These are phyloP conservation scores for Ophiostoma populinum DNA, from an alignment of 2,329 filamentous ascomycete species.

Conservation along the genomic window DNA sequence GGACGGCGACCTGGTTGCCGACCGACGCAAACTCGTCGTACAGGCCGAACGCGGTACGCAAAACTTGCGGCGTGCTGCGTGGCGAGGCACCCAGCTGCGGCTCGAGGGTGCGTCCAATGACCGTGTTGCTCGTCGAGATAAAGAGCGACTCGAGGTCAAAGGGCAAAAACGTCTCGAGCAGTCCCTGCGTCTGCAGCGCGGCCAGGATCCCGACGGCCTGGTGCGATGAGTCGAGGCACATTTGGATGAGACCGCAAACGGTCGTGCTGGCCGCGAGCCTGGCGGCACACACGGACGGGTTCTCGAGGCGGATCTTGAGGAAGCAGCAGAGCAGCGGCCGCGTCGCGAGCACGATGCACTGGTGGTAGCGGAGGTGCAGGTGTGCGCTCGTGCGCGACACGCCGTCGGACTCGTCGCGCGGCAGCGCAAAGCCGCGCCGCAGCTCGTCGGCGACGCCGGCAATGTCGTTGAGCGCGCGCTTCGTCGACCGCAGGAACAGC, in stretches of 20 bases:
- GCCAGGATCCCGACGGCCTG: background rate
- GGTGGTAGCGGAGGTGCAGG: slow-evolving; percentile 2
- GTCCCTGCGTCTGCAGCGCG: background rate
- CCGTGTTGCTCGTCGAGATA: background rate
- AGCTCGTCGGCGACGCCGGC: slow-evolving; percentile 1
- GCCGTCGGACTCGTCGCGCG: background rate
- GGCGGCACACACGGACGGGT: background rate
- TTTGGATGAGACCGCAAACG: background rate
- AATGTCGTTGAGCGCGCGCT: background rate
- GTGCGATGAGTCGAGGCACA: slow-evolving; percentile 1
- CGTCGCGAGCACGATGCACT: slow-evolving; percentile 1
- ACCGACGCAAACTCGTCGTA: background rate
- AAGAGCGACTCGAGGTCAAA: background rate
- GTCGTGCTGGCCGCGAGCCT: background rate
- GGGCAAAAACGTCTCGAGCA: background rate
- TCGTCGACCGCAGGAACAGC: background rate
- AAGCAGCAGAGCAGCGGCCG: background rate
- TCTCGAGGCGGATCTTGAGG: background rate
- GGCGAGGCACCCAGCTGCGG: background rate
- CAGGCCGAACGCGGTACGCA: background rate
- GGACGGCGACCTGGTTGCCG: background rate
- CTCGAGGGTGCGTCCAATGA: background rate
- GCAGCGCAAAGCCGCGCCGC: background rate
- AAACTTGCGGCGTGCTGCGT: too few relatives aligned
- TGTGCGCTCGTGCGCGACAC: background rate